Percentiles rank a stretch among this genome's conserved stretches.
phyloP scores from a whole-genome alignment of 1,139 yeast genomes.

The Pichia sp. region DNA sequence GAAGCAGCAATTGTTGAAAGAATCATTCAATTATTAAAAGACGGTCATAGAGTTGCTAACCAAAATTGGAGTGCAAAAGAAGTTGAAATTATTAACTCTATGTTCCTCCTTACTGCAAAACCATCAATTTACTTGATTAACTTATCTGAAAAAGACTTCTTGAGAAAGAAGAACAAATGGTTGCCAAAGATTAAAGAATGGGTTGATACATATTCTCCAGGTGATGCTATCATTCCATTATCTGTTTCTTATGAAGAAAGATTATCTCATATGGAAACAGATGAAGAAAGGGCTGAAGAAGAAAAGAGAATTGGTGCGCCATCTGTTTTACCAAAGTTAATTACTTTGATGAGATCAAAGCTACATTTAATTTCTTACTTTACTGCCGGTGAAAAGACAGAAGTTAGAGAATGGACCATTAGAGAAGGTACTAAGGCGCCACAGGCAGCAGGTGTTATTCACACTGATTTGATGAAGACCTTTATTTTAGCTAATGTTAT shows the following conservation, averaged over 20 bases:
- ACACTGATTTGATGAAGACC: slow-evolving; percentile 70
- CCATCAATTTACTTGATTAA: slow-evolving; percentile 93
- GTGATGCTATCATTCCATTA: slow-evolving; percentile 90
- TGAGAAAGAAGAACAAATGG: slow-evolving; percentile 97
- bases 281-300: slow-evolving; percentile 89
- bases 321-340: slow-evolving; percentile 84
- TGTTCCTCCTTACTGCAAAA: slow-evolving; percentile 89
- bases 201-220: slow-evolving; percentile 92
- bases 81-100: slow-evolving; percentile 79
- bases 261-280: slow-evolving; percentile 79
- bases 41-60: slow-evolving; percentile 86
- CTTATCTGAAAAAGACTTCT: slow-evolving; percentile 87
- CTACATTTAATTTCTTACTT: slow-evolving; percentile 76
- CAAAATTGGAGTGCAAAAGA: slow-evolving; percentile 86
- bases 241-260: slow-evolving; percentile 91
- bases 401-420: slow-evolving; percentile 85
- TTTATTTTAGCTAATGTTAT: slow-evolving; percentile 78
- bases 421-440: slow-evolving; percentile 83
- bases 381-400: slow-evolving; percentile 73
- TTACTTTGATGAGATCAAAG: slow-evolving; percentile 75
- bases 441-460: slow-evolving; percentile 84
- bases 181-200: slow-evolving; percentile 88
- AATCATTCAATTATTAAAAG: slow-evolving; percentile 68
- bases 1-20: slow-evolving; percentile 76
- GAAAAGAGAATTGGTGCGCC: slow-evolving; percentile 78